These are phyloP conservation scores for Nothopassalora personata DNA, from an alignment of 2,329 filamentous ascomycete genomes.

Conservation along the genomic window DNA sequence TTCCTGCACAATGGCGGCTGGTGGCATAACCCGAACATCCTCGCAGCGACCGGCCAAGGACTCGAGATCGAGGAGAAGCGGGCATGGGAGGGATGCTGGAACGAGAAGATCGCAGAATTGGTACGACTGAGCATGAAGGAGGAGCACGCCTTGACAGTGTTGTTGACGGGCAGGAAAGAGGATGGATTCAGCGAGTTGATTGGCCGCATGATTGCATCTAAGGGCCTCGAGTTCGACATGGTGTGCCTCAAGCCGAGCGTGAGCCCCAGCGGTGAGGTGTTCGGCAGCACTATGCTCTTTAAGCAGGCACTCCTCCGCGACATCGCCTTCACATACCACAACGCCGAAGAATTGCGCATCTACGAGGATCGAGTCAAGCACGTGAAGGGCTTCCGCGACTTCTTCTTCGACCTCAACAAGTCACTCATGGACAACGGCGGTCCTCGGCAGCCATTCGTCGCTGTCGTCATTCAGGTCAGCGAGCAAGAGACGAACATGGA, in stretches of 20 bases:
- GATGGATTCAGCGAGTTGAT: constrained; percentile 70
- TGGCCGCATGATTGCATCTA: constrained; percentile 72
- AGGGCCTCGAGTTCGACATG: constrained; percentile 80
- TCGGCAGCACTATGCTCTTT: constrained; percentile 81
- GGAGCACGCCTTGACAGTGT: constrained; percentile 75
- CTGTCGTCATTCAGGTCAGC: constrained; percentile 80
- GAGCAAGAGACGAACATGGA: constrained; percentile 70
- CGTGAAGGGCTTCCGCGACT: constrained; percentile 78
- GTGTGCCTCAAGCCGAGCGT: constrained; percentile 79
- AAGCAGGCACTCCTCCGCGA: constrained; percentile 80
- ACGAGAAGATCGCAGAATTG: constrained; percentile 75
- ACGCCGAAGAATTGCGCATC: constrained; percentile 72
- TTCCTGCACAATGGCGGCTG: constrained; percentile 67
- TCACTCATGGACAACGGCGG: constrained; percentile 42
- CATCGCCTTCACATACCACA: constrained; percentile 77
- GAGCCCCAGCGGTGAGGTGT: constrained; percentile 72
- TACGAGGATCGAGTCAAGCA: constrained; percentile 61
- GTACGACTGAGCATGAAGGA: constrained; percentile 76
- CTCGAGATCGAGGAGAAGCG: constrained; percentile 72
- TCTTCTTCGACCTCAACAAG: constrained; percentile 72
- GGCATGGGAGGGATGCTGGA: constrained; percentile 94
- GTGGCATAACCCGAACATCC: constrained; percentile 91
- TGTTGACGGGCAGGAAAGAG: constrained; percentile 83
- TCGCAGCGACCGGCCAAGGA: constrained; percentile 80
- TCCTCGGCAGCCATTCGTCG: constrained; percentile 59